Evolutionary conservation across 2,329 filamentous ascomycete genomes (phyloP).

Genomic region (Chrysoporthe deuterocubensis): DNA sequence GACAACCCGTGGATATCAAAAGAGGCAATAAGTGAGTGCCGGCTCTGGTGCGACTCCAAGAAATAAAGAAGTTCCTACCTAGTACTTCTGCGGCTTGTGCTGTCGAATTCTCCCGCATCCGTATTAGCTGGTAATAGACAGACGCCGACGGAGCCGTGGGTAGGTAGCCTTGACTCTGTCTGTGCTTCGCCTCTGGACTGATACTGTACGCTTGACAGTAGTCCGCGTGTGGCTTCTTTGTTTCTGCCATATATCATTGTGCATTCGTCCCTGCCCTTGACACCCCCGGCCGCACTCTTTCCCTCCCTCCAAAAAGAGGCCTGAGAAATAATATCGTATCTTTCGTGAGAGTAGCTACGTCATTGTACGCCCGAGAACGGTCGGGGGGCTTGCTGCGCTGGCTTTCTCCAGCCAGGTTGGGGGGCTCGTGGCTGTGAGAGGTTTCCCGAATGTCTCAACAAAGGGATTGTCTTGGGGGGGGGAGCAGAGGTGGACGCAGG

Average conservation of each 20-base stretch:
- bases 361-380: not conserved
- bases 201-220: not conserved
- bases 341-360: not conserved
- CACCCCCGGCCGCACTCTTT: not conserved
- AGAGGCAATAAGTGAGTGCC: slow-evolving; percentile 17
- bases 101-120: not conserved
- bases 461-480: not conserved
- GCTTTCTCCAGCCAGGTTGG: too few species aligned
- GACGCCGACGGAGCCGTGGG: not conserved
- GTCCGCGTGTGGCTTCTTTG: not conserved
- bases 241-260: not conserved
- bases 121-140: not conserved
- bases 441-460: not conserved
- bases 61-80: slow-evolving; percentile 14
- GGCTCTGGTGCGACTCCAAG: slow-evolving; percentile 14
- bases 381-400: not conserved
- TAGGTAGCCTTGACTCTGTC: not conserved
- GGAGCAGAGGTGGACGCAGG: not conserved
- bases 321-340: not conserved
- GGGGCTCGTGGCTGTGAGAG: not conserved
- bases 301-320: not conserved
- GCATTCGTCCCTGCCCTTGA: not conserved
- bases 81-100: not conserved
- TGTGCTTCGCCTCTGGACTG: not conserved
- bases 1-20: slow-evolving; percentile 24